These are phyloP conservation scores for Bocquillonia castaneifolia DNA, from an alignment of 441 rosid genomes.

Conservation along the genomic window DNA sequence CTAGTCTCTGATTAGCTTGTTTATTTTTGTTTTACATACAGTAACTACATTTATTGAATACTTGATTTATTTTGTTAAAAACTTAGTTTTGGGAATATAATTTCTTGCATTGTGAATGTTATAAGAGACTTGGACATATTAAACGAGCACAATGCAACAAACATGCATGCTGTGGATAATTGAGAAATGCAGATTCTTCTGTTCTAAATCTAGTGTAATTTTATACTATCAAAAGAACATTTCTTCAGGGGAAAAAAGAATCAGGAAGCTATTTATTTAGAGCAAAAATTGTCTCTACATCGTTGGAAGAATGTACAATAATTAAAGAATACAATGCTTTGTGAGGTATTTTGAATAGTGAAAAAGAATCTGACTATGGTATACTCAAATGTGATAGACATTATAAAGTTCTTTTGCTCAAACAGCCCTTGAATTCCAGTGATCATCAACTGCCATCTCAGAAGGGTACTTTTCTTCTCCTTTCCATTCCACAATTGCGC, in stretches of 20 bases:
- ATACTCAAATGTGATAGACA: not conserved
- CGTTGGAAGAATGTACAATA: conserved; percentile 33
- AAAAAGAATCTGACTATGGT: conserved; percentile 23
- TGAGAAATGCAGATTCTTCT: too few relatives aligned
- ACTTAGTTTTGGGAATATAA: too few relatives aligned
- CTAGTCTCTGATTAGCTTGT: too few relatives aligned
- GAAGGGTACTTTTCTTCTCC: conserved; percentile 8
- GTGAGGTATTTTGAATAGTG: conserved; percentile 19
- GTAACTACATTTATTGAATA: too few relatives aligned
- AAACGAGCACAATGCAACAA: too few relatives aligned
- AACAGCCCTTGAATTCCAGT: not conserved
- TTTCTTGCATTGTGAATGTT: too few relatives aligned
- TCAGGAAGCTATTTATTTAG: not conserved
- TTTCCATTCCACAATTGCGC: not conserved
- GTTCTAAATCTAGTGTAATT: too few relatives aligned
- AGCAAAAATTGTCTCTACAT: conserved; percentile 30
- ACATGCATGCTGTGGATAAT: too few relatives aligned
- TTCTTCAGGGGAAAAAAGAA: not conserved
- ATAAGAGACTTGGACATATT: too few relatives aligned
- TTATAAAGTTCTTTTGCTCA: not conserved
- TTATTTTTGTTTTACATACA: too few relatives aligned
- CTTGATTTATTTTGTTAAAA: too few relatives aligned
- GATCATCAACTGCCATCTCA: conserved; percentile 4
- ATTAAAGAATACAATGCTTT: conserved; percentile 25
- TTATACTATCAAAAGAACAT: accelerated